Evolutionary conservation across 305 asterid species (phyloP).

Genomic region (Rubia peregrina): DNA sequence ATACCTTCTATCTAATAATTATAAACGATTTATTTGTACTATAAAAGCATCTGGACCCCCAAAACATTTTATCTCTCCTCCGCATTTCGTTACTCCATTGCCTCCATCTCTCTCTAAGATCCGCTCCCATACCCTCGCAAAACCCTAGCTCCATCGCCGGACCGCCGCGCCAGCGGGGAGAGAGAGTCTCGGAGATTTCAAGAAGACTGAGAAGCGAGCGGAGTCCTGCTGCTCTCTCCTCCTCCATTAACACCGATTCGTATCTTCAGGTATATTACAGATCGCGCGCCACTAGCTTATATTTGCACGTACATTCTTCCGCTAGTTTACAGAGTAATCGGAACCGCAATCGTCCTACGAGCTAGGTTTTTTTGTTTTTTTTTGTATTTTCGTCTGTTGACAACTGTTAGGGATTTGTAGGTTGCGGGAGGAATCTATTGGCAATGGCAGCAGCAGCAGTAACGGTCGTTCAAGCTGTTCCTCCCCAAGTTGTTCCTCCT

Average conservation of each 20-base stretch:
- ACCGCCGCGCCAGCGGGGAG: slow-evolving; percentile 8
- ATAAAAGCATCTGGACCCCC: slow-evolving; percentile 12
- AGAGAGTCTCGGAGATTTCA: not conserved
- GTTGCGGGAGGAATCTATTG: slow-evolving; percentile 31
- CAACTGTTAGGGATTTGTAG: slow-evolving; percentile 23
- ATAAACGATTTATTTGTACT: slow-evolving; percentile 7
- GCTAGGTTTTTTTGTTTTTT: slow-evolving; percentile 23
- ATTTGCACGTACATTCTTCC: not conserved
- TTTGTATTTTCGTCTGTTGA: slow-evolving; percentile 5
- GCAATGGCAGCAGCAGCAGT: slow-evolving; percentile 46
- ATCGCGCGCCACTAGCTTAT: not conserved
- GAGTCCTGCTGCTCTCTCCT: slow-evolving; percentile 21
- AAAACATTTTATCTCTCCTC: slow-evolving; percentile 7
- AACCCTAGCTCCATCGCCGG: slow-evolving; percentile 20
- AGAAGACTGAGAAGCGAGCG: not conserved
- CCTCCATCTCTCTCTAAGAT: slow-evolving; percentile 7
- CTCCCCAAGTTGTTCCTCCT: slow-evolving; percentile 58
- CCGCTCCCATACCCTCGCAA: slow-evolving; percentile 9
- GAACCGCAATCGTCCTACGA: slow-evolving; percentile 13
- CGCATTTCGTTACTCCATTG: not conserved
- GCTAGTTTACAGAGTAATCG: slow-evolving; percentile 26
- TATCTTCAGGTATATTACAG: slow-evolving; percentile 16
- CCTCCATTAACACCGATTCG: slow-evolving; percentile 12
- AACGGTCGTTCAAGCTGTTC: slow-evolving; percentile 42
- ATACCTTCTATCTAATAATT: not conserved